These are phyloP conservation scores for Coemansia sp. DNA, from an alignment of 192 early-diverging fungal genomes.

Conservation along the genomic window DNA sequence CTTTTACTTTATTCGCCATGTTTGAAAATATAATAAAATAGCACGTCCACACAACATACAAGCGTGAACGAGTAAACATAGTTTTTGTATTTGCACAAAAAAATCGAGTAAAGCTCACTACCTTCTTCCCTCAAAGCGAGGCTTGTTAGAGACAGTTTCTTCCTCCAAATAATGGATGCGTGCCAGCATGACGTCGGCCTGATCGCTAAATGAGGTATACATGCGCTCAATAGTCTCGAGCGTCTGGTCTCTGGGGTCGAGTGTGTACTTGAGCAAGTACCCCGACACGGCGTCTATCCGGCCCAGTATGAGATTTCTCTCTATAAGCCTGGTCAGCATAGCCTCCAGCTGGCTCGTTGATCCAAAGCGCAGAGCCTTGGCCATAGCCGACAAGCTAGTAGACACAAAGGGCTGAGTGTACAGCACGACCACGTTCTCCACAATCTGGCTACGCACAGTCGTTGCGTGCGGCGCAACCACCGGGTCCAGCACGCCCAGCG, in stretches of 20 bases:
- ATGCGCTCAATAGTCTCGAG: constrained; percentile 33
- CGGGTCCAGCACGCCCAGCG: constrained; percentile 37
- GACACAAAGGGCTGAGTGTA: constrained; percentile 49
- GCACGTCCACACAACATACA: background rate
- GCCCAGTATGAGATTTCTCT: constrained; percentile 25
- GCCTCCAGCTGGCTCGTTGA: constrained; percentile 31
- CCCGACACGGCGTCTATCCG: constrained; percentile 45
- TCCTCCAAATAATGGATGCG: constrained; percentile 49
- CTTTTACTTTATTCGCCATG: background rate
- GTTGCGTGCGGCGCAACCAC: constrained; percentile 30
- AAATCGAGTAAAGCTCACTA: too few species aligned
- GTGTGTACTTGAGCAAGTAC: constrained; percentile 32
- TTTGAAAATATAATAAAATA: background rate
- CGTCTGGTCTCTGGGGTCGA: constrained; percentile 36
- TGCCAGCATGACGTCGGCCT: constrained; percentile 37
- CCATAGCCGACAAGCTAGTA: constrained; percentile 35
- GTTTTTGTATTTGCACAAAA: background rate
- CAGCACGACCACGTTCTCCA: constrained; percentile 44
- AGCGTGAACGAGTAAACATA: background rate
- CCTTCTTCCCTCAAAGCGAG: background rate
- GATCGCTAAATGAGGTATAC: constrained; percentile 26
- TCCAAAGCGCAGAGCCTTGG: constrained; percentile 27
- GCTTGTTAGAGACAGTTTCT: constrained; percentile 18
- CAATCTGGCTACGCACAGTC: constrained; percentile 15
- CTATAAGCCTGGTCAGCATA: constrained; percentile 36